Conservation (phyloP, 2,329 filamentous ascomycete species). For the Aureobasidium sp. region DNA sequence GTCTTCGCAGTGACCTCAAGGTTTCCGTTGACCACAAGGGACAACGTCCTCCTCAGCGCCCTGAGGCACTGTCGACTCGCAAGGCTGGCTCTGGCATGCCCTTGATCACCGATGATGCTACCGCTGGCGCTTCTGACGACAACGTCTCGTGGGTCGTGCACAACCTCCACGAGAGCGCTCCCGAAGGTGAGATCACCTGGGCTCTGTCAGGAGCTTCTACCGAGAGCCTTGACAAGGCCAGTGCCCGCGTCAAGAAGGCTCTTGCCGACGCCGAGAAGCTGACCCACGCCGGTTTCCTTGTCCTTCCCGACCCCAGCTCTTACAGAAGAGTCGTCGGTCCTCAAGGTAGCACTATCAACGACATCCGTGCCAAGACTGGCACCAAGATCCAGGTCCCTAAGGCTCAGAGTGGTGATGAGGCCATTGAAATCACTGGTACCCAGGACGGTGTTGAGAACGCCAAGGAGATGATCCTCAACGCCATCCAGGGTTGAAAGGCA, state of each 20-base stretch:
- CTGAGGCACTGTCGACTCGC: conserved; percentile 40
- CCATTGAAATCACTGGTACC: conserved; percentile 80
- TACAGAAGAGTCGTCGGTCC: conserved; percentile 87
- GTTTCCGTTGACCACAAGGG: conserved; percentile 90
- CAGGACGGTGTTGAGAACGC: conserved; percentile 77
- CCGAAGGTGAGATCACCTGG: conserved; percentile 65
- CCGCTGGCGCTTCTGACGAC: conserved; percentile 43
- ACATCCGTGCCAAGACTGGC: conserved; percentile 82
- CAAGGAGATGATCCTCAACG: conserved; percentile 67
- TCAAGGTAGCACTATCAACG: conserved; percentile 83
- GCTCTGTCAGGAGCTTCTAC: conserved; percentile 63
- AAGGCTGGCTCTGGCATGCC: conserved; percentile 56
- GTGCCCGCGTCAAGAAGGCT: conserved; percentile 61
- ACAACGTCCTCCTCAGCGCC: conserved; percentile 63
- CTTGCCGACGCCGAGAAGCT: conserved; percentile 62
- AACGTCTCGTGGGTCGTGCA: conserved; percentile 78
- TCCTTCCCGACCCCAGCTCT: conserved; percentile 78
- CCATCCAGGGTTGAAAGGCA: not conserved
- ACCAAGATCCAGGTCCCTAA: conserved; percentile 87
- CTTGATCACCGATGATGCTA: conserved; percentile 77
- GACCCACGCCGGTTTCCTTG: conserved; percentile 72
- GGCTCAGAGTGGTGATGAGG: conserved; percentile 63
- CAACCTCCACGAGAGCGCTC: conserved; percentile 62
- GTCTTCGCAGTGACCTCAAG: conserved; percentile 72
- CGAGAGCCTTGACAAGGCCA: conserved; percentile 75